Conservation (phyloP, 495 filamentous ascomycete species). For the Talaromyces proteolyticus region DNA sequence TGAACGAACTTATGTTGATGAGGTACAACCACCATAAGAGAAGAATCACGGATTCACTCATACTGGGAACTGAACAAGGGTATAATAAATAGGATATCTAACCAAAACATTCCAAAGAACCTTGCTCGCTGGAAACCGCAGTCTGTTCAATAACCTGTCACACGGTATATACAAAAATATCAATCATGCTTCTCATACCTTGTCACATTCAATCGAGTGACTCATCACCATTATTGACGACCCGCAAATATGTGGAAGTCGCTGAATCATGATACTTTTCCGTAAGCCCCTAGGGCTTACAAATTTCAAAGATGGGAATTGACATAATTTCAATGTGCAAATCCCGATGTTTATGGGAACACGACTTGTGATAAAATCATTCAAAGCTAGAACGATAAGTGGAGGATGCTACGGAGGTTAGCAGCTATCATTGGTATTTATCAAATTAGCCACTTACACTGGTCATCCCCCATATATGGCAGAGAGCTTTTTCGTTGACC, state of each 20-base stretch:
- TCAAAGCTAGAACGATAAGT: conserved; percentile 9
- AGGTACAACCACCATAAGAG: too few relatives aligned
- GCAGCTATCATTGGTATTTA: too few relatives aligned
- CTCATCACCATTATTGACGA: neutral
- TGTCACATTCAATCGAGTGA: neutral
- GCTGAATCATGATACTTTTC: too few relatives aligned
- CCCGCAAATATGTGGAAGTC: neutral
- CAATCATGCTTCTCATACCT: neutral
- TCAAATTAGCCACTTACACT: conserved; percentile 12
- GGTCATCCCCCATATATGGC: conserved; percentile 15
- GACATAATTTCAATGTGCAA: too few relatives aligned
- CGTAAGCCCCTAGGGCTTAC: too few relatives aligned
- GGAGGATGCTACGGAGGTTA: too few relatives aligned
- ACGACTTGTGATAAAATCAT: too few relatives aligned
- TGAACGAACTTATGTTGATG: too few relatives aligned
- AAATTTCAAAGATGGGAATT: too few relatives aligned
- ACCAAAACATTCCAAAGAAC: neutral
- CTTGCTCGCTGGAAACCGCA: too few relatives aligned
- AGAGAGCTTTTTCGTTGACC: conserved; percentile 20
- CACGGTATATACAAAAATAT: neutral
- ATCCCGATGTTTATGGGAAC: too few relatives aligned
- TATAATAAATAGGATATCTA: neutral
- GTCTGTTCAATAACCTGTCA: neutral
- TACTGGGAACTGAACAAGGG: neutral
- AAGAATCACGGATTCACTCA: too few relatives aligned